phyloP scores from a whole-genome alignment of 176 grass and related monocot genomes.

The Pontederia paniculata region DNA sequence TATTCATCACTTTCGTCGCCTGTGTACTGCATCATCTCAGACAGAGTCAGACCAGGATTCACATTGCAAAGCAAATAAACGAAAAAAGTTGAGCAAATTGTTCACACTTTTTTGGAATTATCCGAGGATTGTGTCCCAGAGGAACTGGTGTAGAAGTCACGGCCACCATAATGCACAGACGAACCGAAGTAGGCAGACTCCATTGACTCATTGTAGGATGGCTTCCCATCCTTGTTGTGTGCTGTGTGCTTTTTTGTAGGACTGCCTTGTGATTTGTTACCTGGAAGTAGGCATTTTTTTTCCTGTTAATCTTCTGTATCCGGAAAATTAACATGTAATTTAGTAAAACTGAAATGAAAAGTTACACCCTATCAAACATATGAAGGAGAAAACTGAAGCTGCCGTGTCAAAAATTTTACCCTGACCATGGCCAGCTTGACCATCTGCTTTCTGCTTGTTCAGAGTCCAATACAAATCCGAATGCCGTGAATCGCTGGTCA shows the following conservation, averaged over 20 bases:
- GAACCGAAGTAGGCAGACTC: conserved; percentile 78
- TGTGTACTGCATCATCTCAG: conserved; percentile 37
- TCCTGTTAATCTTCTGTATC: neutral
- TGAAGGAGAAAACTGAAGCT: neutral
- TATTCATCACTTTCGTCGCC: conserved; percentile 44
- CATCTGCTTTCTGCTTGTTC: conserved; percentile 22
- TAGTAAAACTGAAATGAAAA: no score
- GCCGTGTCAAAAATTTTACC: neutral
- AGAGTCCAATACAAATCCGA: conserved; percentile 14
- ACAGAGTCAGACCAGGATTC: neutral
- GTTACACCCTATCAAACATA: neutral
- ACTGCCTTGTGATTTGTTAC: conserved; percentile 50
- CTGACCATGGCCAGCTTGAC: conserved; percentile 17
- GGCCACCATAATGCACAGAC: conserved; percentile 79
- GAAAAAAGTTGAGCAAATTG: neutral
- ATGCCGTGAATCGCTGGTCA: neutral
- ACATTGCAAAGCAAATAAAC: neutral
- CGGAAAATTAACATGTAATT: neutral
- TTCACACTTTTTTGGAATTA: conserved; percentile 26
- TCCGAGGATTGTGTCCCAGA: conserved; percentile 33
- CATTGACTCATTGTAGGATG: conserved; percentile 25
- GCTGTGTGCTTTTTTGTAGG: conserved; percentile 30
- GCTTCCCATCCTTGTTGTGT: conserved; percentile 59
- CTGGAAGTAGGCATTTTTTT: conserved; percentile 8
- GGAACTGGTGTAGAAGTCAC: conserved; percentile 71